These are phyloP conservation scores for Suillus tomentosus DNA, from an alignment of 768 basidiomycete genomes.

Conservation along the genomic window DNA sequence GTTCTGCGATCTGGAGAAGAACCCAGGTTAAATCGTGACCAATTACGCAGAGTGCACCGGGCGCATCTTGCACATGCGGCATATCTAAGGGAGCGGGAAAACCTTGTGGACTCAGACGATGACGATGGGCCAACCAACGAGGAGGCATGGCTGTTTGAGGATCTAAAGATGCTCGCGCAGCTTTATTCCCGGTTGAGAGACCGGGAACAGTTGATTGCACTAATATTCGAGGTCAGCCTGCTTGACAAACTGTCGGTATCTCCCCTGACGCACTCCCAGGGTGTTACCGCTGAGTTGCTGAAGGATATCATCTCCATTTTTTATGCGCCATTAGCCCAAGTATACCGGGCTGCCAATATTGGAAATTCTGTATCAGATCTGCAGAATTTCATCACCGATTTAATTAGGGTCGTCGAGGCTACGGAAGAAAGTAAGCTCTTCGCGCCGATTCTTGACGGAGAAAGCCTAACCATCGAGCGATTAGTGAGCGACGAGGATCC, in stretches of 20 bases:
- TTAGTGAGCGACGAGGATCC: slow-evolving; percentile 85
- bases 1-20: slow-evolving; percentile 79
- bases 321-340: slow-evolving; percentile 93
- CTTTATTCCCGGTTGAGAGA: slow-evolving; percentile 82
- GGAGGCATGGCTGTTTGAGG: slow-evolving; percentile 96
- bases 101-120: slow-evolving; percentile 81
- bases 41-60: slow-evolving; percentile 78
- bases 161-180: slow-evolving; percentile 77
- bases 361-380: slow-evolving; percentile 90
- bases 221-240: slow-evolving; percentile 85
- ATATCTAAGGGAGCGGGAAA: slow-evolving; percentile 66
- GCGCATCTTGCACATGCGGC: slow-evolving; percentile 76
- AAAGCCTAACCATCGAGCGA: slow-evolving; percentile 11
- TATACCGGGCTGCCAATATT: slow-evolving; percentile 96
- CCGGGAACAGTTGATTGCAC: slow-evolving; percentile 86
- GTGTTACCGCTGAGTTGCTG: slow-evolving; percentile 89
- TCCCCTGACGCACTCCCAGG: slow-evolving; percentile 47
- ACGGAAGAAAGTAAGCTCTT: slow-evolving; percentile 79
- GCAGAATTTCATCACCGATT: slow-evolving; percentile 92
- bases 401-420: slow-evolving; percentile 91
- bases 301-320: slow-evolving; percentile 99
- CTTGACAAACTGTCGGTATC: not conserved
- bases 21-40: slow-evolving; percentile 72
- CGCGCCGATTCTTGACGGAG: not conserved
- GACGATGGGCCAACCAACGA: slow-evolving; percentile 93